phyloP scores from a whole-genome alignment of 2,329 filamentous ascomycete genomes.

The Pseudogymnoascus sp. region DNA sequence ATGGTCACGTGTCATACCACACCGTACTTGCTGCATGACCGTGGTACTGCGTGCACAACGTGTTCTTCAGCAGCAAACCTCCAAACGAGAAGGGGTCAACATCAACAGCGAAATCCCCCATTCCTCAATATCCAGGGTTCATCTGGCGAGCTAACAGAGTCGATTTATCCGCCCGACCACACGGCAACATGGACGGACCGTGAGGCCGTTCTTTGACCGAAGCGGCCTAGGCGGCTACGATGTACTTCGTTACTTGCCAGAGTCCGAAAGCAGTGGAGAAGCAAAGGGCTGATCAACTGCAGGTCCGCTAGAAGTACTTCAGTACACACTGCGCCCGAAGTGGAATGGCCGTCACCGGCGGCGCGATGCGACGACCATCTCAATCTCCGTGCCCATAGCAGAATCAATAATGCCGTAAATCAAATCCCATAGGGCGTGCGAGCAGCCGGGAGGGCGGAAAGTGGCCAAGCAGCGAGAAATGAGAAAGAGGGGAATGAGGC shows the following conservation, averaged over 20 bases:
- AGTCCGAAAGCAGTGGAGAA: neutral
- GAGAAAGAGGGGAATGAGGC: neutral
- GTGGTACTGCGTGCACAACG: neutral
- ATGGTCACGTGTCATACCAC: constrained; percentile 1
- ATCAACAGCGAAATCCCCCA: neutral
- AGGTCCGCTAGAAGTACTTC: neutral
- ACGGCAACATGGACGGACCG: neutral
- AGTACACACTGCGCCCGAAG: neutral
- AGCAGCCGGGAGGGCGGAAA: neutral
- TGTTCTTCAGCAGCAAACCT: neutral
- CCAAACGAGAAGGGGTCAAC: neutral
- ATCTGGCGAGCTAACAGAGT: neutral
- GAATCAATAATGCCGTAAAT: neutral
- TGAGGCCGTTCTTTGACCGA: neutral
- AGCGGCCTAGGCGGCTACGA: neutral
- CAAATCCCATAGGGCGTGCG: neutral
- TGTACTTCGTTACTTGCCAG: neutral
- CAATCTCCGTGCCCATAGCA: neutral
- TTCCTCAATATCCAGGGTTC: neutral
- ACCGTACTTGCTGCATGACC: neutral
- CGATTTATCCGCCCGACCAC: neutral
- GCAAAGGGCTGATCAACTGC: neutral
- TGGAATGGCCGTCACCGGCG: neutral
- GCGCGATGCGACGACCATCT: constrained; percentile 2
- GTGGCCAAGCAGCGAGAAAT: neutral